These are phyloP conservation scores for Venturia nashicola DNA, from an alignment of 2,329 filamentous ascomycete species.

Conservation along the genomic window DNA sequence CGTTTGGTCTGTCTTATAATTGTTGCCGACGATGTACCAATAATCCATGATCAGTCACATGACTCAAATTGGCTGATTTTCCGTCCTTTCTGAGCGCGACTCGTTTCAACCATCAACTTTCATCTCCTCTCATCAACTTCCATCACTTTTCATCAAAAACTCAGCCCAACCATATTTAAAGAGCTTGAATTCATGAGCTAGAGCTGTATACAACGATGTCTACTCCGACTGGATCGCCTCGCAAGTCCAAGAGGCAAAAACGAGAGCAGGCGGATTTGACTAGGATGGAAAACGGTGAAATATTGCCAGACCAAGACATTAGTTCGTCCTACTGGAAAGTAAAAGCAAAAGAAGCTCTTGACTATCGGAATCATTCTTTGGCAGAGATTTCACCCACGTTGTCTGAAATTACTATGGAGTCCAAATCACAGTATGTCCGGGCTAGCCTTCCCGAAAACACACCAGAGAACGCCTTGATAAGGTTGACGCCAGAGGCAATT, in stretches of 20 bases:
- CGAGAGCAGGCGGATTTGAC: background rate
- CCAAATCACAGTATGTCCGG: slow-evolving; percentile 22
- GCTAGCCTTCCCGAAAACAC: background rate
- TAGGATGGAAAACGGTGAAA: background rate
- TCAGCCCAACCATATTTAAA: too few species aligned
- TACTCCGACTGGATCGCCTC: background rate
- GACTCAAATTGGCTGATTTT: too few species aligned
- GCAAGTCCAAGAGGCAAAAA: background rate
- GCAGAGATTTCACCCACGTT: slow-evolving; percentile 27
- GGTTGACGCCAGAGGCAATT: slow-evolving; percentile 30
- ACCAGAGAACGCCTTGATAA: slow-evolving; percentile 25
- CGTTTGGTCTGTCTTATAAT: too few species aligned
- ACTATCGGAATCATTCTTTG: slow-evolving; percentile 34
- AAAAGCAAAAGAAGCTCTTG: slow-evolving; percentile 32
- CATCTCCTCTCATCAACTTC: too few species aligned
- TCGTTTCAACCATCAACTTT: too few species aligned
- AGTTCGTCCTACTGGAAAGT: slow-evolving; percentile 26
- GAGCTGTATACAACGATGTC: background rate
- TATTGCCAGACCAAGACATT: background rate
- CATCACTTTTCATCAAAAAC: too few species aligned
- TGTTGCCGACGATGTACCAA: too few species aligned
- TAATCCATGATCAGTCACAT: too few species aligned
- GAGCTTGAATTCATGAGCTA: background rate
- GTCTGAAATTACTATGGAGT: slow-evolving; percentile 12
- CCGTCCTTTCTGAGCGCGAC: too few species aligned